A percentile compares a stretch with the other conserved stretches of the same genome.
These are phyloP conservation scores for Syzygium malaccense DNA, from an alignment of 441 rosid species.

Conservation along the genomic window DNA sequence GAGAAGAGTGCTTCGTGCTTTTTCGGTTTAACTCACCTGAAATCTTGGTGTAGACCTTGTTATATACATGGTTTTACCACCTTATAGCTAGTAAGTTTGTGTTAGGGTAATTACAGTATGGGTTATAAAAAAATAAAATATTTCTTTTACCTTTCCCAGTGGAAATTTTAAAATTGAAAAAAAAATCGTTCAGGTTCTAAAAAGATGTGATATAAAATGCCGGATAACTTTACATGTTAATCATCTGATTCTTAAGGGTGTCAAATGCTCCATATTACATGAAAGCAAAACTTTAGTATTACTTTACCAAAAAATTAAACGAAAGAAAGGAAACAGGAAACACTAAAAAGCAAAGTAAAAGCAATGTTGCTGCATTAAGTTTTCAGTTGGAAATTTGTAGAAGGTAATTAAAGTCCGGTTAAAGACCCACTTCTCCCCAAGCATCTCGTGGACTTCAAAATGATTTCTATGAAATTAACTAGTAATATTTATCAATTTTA, in stretches of 20 bases:
- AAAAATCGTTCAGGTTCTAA: background rate
- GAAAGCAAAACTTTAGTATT: background rate
- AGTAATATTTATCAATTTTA: background rate
- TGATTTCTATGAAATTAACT: background rate
- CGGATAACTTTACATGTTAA: background rate
- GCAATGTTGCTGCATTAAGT: too few species aligned
- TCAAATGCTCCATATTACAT: background rate
- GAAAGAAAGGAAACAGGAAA: background rate
- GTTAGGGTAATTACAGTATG: background rate
- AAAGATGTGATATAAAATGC: background rate
- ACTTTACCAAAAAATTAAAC: background rate
- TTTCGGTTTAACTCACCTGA: background rate
- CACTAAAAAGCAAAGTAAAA: background rate
- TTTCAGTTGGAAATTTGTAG: too few species aligned
- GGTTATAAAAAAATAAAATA: background rate
- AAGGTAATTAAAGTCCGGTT: too few species aligned
- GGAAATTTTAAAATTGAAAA: background rate
- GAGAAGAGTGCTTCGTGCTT: background rate
- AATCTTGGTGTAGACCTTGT: background rate
- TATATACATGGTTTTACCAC: background rate
- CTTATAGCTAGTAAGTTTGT: background rate
- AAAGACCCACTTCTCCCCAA: too few species aligned
- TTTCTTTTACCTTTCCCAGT: background rate
- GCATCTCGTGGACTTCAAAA: too few species aligned
- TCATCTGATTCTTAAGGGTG: background rate